Percentiles rank a stretch among this genome's conserved stretches.
Evolutionary conservation across 179 eudicot species (phyloP).

Genomic region (Amaranthus tricolor): DNA sequence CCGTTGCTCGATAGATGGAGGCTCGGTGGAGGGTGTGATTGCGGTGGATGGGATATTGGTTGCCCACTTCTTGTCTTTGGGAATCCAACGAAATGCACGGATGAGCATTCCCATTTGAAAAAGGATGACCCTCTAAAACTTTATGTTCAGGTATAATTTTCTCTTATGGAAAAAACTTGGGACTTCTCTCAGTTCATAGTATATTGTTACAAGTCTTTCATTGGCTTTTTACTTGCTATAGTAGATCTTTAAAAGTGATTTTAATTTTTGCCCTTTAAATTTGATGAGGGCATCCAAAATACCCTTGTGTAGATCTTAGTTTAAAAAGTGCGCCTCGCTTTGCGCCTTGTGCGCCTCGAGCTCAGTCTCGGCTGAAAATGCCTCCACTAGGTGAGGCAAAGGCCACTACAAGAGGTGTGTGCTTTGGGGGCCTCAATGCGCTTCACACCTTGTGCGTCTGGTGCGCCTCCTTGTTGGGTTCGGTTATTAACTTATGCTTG

Average conservation of each 20-base stretch:
- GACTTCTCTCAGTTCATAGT: background rate
- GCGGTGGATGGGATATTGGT: constrained; percentile 99
- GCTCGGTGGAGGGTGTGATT: constrained; percentile 85
- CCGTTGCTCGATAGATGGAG: constrained; percentile 85
- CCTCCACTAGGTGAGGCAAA: no score
- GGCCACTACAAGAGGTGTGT: no score
- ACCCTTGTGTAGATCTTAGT: background rate
- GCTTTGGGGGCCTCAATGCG: no score
- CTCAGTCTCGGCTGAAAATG: no score
- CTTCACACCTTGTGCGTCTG: no score
- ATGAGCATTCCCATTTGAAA: constrained; percentile 32
- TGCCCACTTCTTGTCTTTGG: constrained; percentile 69
- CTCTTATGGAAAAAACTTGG: background rate
- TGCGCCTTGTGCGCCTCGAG: no score
- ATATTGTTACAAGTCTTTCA: background rate
- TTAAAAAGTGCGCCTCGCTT: no score
- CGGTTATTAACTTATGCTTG: no score
- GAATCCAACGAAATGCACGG: constrained; percentile 37
- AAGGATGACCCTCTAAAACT: constrained; percentile 53
- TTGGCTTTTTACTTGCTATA: background rate
- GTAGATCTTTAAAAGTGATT: background rate
- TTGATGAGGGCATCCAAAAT: background rate
- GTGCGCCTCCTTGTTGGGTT: no score
- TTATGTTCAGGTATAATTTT: constrained; percentile 56
- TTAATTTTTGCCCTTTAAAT: background rate